Base-by-base conservation (phyloP, 345 rosid species). In the Brassica carinata region DNA sequence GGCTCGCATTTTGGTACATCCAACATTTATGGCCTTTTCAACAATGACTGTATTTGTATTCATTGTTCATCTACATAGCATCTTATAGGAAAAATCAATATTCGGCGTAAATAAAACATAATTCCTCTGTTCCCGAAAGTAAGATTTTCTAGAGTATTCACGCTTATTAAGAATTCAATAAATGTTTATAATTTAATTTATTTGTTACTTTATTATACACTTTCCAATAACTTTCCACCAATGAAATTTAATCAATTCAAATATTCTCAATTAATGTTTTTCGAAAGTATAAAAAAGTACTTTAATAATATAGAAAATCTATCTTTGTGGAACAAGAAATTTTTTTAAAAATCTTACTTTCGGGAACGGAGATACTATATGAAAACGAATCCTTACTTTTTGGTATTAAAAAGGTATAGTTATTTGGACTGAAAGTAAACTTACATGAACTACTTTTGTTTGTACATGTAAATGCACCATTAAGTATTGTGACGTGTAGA, bases 11-110 rank as follows among this genome's bases (percentile, higher is more conserved):
- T 75, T 10, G 73, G 73, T 71, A 76, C 73, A 30, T 76, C 26
- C 64, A 71, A 81, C 77, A 81, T 81, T 76, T 81, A 81, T 81
- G 75, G 66, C 75, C 58, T 82, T 67, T 72, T 76, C 77, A 81
- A 71, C 84, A 71, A 76, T 76, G 77, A 64, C 77, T 81, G 80
- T 77, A 31, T 77, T 59, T 72, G 75, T 80, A 80, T 80, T 63
- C 71, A 75, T 69, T 74, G 74, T 67, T 73, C 17, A 77, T 72
- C 27, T 72, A 61, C 73, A 82, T 26, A 77, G 69, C 77, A 71
- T 79, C 75, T 59, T 73, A 67, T 10, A 9, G 2, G 48, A 13
- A 29, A 48, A 43, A 55, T 48, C n/a, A 23, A 10, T 71, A 26
- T 27, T 29, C 34, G 57, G 14, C 38, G 7, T 74, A 30, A 73